These are phyloP conservation scores for Lindgomyces ingoldianus DNA, from an alignment of 495 filamentous ascomycete genomes.

Conservation along the genomic window DNA sequence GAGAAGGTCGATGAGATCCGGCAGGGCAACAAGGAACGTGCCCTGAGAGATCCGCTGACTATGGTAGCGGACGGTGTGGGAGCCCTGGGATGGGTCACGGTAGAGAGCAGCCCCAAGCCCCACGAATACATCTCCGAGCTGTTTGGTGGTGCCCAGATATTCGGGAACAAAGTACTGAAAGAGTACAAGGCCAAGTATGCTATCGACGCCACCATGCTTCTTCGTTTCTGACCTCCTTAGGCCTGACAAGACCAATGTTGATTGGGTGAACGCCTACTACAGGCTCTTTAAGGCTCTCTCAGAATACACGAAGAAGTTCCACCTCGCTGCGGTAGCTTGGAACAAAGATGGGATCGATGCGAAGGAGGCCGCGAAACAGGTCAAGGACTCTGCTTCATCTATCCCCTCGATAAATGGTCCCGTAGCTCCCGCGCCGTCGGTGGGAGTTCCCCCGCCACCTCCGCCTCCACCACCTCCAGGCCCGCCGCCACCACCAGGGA, in stretches of 20 bases:
- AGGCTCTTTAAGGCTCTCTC: conserved; percentile 77
- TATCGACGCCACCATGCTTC: neutral
- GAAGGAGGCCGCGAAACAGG: conserved; percentile 65
- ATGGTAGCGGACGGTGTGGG: conserved; percentile 87
- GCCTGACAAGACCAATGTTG: conserved; percentile 49
- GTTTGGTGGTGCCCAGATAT: conserved; percentile 79
- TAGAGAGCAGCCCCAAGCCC: conserved; percentile 73
- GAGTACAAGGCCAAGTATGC: conserved; percentile 87
- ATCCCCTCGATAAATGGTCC: conserved; percentile 44
- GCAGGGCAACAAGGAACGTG: conserved; percentile 71
- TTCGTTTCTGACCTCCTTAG: conserved; percentile 4
- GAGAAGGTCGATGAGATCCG: conserved; percentile 73
- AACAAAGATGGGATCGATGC: conserved; percentile 78
- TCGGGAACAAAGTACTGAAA: conserved; percentile 85
- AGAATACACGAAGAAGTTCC: conserved; percentile 79
- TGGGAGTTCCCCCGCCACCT: conserved; percentile 47
- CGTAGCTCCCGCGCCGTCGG: conserved; percentile 52
- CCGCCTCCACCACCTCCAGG: conserved; percentile 49
- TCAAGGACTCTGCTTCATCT: conserved; percentile 54
- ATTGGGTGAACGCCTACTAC: conserved; percentile 88
- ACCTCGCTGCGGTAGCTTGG: conserved; percentile 79
- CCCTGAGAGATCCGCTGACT: conserved; percentile 74
- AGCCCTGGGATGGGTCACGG: conserved; percentile 80
- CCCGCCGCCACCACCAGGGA: conserved; percentile 58
- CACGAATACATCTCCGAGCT: conserved; percentile 78